phyloP scores from a whole-genome alignment of 1,139 yeast species.

The Blastobotrys arbuscula region DNA sequence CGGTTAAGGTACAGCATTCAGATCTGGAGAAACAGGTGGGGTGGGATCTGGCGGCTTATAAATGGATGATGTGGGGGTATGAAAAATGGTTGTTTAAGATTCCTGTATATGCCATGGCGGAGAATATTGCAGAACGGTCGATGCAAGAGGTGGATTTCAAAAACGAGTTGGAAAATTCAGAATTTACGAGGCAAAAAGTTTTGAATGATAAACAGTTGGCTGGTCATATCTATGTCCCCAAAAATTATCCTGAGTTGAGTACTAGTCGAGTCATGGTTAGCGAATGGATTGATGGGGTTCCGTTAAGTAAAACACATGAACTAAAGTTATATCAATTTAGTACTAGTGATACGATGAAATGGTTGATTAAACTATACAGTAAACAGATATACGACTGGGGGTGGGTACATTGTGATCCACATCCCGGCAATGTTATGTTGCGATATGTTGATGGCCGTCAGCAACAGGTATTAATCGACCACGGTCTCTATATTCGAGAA shows the following conservation, averaged over 20 bases:
- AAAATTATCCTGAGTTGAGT: conserved; percentile 42
- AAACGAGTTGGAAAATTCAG: conserved; percentile 51
- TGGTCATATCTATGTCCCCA: conserved; percentile 47
- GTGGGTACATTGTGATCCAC: conserved; percentile 74
- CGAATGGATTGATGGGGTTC: conserved; percentile 74
- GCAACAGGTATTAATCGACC: conserved; percentile 65
- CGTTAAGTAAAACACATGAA: conserved; percentile 44
- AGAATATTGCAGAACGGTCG: conserved; percentile 54
- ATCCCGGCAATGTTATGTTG: conserved; percentile 70
- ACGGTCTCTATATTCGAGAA: conserved; percentile 61
- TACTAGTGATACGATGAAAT: conserved; percentile 44
- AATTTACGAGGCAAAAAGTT: conserved; percentile 33
- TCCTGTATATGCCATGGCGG: conserved; percentile 54
- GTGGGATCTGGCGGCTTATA: conserved; percentile 56
- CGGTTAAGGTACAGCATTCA: conserved; percentile 64
- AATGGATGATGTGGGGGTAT: conserved; percentile 47
- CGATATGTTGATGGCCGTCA: conserved; percentile 38
- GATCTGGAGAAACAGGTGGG: conserved; percentile 52
- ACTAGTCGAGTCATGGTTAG: conserved; percentile 51
- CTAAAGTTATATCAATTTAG: conserved; percentile 42
- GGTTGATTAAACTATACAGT: conserved; percentile 52
- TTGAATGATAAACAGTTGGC: conserved; percentile 34
- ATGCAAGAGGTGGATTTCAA: conserved; percentile 56
- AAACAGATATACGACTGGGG: conserved; percentile 73
- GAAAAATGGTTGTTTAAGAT: conserved; percentile 52